A percentile compares a stretch with the other conserved stretches of the same genome.
Evolutionary conservation across 2,329 filamentous ascomycete species (phyloP).

Genomic region (Pyricularia grisea): DNA sequence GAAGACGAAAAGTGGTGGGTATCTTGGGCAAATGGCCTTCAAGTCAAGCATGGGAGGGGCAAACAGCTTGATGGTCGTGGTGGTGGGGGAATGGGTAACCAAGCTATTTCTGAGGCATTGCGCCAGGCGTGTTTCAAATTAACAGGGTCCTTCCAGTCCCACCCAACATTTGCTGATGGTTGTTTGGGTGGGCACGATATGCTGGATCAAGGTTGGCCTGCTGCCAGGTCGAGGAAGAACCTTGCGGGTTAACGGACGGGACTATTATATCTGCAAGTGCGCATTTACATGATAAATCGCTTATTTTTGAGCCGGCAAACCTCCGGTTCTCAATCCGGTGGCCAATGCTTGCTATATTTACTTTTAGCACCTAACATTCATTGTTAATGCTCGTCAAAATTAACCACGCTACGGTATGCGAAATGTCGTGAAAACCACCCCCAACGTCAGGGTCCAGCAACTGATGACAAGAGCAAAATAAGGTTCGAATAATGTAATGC

Average conservation of each 20-base stretch:
- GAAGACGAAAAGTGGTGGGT: neutral
- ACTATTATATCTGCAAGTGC: neutral
- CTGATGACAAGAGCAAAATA: neutral
- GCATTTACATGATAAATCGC: neutral
- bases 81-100: constrained; percentile 17
- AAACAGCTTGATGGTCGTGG: neutral
- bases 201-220: neutral
- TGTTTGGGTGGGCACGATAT: neutral
- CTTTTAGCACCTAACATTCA: neutral
- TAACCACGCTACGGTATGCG: neutral
- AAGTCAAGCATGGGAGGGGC: neutral
- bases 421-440: neutral
- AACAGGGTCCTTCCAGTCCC: constrained; percentile 16
- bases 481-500: neutral
- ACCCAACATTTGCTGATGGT: neutral
- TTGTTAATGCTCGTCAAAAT: neutral
- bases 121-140: constrained; percentile 41
- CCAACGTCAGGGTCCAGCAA: neutral
- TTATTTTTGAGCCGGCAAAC: neutral
- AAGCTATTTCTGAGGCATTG: constrained; percentile 36
- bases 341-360: neutral
- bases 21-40: neutral
- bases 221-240: neutral
- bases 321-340: neutral
- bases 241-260: no score